These are phyloP conservation scores for Lactarius vividus DNA, from an alignment of 768 basidiomycete species.

Conservation along the genomic window DNA sequence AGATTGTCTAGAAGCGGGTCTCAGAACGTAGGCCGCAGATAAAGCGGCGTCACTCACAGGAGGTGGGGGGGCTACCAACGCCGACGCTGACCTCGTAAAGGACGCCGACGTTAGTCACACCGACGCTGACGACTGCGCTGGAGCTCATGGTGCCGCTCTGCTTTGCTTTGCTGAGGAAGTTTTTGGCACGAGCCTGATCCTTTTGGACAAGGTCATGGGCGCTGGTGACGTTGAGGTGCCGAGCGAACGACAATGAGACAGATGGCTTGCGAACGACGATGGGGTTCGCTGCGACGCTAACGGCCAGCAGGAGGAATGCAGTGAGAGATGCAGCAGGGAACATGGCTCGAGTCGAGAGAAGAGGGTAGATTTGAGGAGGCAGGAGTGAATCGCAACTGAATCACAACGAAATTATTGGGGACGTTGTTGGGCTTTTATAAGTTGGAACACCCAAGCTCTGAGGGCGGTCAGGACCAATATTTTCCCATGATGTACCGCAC, in stretches of 20 bases:
- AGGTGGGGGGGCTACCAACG: conserved; percentile 48
- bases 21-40: neutral
- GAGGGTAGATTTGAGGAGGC: conserved; percentile 6
- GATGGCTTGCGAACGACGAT: conserved; percentile 19
- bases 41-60: conserved; percentile 28
- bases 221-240: conserved; percentile 52
- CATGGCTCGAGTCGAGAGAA: neutral
- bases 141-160: conserved; percentile 29
- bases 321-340: neutral
- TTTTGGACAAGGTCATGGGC: conserved; percentile 47
- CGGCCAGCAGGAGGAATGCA: neutral
- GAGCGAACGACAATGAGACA: neutral
- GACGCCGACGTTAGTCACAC: conserved; percentile 43
- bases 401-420: conserved; percentile 6
- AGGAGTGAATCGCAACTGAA: conserved; percentile 7
- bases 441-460: neutral
- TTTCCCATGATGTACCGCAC: neutral
- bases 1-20: neutral
- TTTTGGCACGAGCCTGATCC: conserved; percentile 50
- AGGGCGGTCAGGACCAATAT: neutral
- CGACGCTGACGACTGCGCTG: conserved; percentile 30
- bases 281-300: neutral
- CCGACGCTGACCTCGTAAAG: conserved; percentile 49
- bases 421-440: neutral
- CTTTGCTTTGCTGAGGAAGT: conserved; percentile 41